Evolutionary conservation across 441 rosid species (phyloP), one percentile per base, ranked within the genome.

Genomic region (Raphanus hybrid): DNA sequence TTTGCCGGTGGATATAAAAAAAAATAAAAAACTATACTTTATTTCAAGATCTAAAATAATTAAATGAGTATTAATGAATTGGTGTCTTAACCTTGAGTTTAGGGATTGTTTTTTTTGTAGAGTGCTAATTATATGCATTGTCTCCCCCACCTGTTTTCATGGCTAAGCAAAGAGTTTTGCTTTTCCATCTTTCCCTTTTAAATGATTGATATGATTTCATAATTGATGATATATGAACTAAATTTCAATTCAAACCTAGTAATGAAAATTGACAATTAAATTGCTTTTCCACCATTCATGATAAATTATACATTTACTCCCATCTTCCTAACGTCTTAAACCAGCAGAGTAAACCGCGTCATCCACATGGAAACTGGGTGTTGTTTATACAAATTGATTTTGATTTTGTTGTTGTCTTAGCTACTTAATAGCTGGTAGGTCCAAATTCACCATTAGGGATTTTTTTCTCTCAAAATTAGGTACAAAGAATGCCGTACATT

Each of bases 41-140:
- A 69, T 45, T 79, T 65, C 6, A 60, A 70, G 59, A 74, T 80
- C 76, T 80, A 70, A 48, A 75, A 75, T 75, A 35, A 15, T 52
- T 73, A 69, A 62, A 34, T 67, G 73, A 18, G 39, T 66, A 37
- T 54, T 43, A 63, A 41, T 66, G 78, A 45, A 75, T 62, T 75
- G 37, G 72, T 58, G 74, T 82, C 76, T 85, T 80, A 80, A 71
- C 85, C 81, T 80, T 64, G 80, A 78, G 79, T 74, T 77, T 63
- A 74, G 75, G 81, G 50, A 0, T 76, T 72, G 64, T 74, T 73
- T 29, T 73, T 29, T 29, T 54, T 45, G 41, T 58, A 10, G 72
- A 72, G 81, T 8, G 74, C 86, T 87, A 86, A 81, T 80, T 80
- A 81, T 85, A 82, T 23, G 2, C 87, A 71, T 76, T 52, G 76